Percentiles rank a stretch among this genome's conserved stretches.
phyloP scores from a whole-genome alignment of 768 basidiomycete species.

The Pholiota molesta region DNA sequence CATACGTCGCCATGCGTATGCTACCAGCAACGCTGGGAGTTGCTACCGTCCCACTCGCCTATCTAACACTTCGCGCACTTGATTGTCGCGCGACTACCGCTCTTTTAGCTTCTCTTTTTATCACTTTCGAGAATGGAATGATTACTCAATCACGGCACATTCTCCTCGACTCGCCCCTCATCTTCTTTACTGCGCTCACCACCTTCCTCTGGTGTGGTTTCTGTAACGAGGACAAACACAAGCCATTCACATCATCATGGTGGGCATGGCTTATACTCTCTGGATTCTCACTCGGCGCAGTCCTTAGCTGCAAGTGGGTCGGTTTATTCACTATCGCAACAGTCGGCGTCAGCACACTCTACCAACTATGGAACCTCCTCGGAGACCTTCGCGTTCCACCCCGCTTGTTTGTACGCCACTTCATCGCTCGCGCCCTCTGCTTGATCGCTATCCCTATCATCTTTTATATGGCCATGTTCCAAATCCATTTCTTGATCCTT shows the following conservation, averaged over 20 bases:
- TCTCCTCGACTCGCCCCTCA: constrained; percentile 95
- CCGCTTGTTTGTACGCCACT: constrained; percentile 78
- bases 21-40: constrained; percentile 92
- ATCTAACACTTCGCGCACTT: constrained; percentile 91
- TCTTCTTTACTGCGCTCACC: constrained; percentile 96
- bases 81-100: constrained; percentile 93
- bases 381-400: constrained; percentile 85
- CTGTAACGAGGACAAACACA: constrained; percentile 85
- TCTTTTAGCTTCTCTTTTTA: constrained; percentile 85
- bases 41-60: constrained; percentile 86
- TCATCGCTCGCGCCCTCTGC: constrained; percentile 87
- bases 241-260: constrained; percentile 86
- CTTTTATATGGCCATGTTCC: constrained; percentile 98
- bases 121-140: constrained; percentile 96
- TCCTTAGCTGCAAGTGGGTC: constrained; percentile 96
- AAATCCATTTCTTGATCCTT: constrained; percentile 90
- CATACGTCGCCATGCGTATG: constrained; percentile 96
- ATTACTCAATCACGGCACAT: constrained; percentile 96
- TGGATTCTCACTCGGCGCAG: constrained; percentile 90
- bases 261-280: constrained; percentile 91
- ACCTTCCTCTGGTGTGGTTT: constrained; percentile 88
- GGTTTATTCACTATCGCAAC: constrained; percentile 98
- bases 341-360: constrained; percentile 80
- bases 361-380: constrained; percentile 87
- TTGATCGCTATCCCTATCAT: constrained; percentile 81